Conservation (phyloP, 169 alveolate genomes). For the Cryptosporidium xiaoi region DNA sequence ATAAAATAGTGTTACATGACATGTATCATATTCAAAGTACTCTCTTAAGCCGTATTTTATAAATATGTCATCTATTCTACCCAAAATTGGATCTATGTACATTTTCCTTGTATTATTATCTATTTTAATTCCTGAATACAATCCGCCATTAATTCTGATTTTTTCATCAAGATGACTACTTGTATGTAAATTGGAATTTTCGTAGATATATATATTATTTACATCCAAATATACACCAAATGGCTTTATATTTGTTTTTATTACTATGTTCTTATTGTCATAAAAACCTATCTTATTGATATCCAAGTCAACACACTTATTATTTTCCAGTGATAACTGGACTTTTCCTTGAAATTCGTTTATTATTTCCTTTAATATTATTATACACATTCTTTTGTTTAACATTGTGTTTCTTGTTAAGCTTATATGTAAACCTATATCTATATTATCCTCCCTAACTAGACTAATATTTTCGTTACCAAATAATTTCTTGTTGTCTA, state of each 20-base stretch:
- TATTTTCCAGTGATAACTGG: neutral
- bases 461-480: neutral
- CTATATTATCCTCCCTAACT: neutral
- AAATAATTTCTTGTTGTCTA: neutral
- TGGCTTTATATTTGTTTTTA: neutral
- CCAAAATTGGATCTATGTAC: conserved; percentile 25
- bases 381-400: neutral
- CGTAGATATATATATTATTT: conserved; percentile 2
- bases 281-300: neutral
- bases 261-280: neutral
- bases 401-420: conserved; percentile 14
- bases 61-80: conserved; percentile 3
- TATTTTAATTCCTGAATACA: conserved; percentile 1
- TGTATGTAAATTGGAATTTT: neutral
- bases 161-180: neutral
- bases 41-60: conserved; percentile 5
- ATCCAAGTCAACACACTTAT: neutral
- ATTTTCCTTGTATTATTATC: neutral
- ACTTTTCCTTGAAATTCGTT: neutral
- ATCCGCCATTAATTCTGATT: neutral
- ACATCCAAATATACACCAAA: conserved; percentile 7
- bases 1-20: conserved; percentile 19
- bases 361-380: neutral
- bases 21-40: conserved; percentile 1
- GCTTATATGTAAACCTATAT: conserved; percentile 38